Conservation (phyloP, 1,139 yeast genomes). For the Lizanozyma gosingica region DNA sequence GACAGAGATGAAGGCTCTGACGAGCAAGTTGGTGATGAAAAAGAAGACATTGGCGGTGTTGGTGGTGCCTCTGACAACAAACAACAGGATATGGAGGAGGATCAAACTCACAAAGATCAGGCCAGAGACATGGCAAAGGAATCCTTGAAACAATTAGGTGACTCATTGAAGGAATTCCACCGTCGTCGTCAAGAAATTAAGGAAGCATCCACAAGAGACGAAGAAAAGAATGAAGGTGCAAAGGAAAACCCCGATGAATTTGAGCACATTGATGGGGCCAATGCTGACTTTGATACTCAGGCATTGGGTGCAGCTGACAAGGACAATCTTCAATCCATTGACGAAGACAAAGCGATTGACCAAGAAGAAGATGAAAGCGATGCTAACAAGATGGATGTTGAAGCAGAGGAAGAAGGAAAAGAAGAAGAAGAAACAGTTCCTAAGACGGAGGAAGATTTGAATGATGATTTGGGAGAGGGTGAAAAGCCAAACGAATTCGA, state of each 20-base stretch:
- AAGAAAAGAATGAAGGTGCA: conserved; percentile 41
- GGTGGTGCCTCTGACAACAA: conserved; percentile 9
- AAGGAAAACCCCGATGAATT: conserved; percentile 78
- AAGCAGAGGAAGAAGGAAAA: conserved; percentile 13
- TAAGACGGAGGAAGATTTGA: conserved; percentile 13
- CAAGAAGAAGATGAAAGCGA: conserved; percentile 33
- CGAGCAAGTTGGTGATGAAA: conserved; percentile 32
- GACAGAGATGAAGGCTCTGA: conserved; percentile 73
- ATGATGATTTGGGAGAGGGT: conserved; percentile 10
- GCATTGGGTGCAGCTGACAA: conserved; percentile 86
- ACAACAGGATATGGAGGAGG: conserved; percentile 10
- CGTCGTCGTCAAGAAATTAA: conserved; percentile 82
- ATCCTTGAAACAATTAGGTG: conserved; percentile 81
- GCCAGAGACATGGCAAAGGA: conserved; percentile 72
- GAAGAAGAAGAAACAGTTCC: conserved; percentile 16
- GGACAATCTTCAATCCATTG: conserved; percentile 69
- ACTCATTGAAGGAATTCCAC: conserved; percentile 83
- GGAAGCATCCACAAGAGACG: conserved; percentile 44
- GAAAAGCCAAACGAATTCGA: conserved; percentile 13
- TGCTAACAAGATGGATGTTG: conserved; percentile 16
- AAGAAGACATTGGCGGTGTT: conserved; percentile 16
- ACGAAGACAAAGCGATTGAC: conserved; percentile 83
- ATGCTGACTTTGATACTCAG: conserved; percentile 69
- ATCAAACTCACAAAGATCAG: conserved; percentile 37
- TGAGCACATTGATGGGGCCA: conserved; percentile 84